Percentiles rank a stretch among this genome's conserved stretches.
Conservation (phyloP, 345 rosid species). For the Dipteronia dyeriana region DNA sequence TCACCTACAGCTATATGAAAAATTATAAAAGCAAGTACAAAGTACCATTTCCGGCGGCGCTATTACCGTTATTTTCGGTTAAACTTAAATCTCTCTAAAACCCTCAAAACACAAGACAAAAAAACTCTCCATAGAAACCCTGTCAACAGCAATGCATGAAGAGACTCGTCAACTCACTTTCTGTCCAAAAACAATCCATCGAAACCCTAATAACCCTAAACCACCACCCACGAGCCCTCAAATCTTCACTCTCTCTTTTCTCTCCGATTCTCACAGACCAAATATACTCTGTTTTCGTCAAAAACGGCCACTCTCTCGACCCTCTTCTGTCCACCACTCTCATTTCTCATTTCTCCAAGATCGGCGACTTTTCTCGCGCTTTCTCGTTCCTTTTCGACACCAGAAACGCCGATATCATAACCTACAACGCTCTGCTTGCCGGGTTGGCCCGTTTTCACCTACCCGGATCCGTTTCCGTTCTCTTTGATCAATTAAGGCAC, state of each 20-base stretch:
- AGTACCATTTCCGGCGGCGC: conserved; percentile 2
- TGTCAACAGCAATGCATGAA: conserved; percentile 31
- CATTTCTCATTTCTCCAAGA: conserved; percentile 37
- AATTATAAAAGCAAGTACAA: too few relatives aligned
- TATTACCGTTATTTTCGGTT: not conserved
- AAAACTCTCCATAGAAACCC: not conserved
- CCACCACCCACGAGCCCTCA: conserved; percentile 32
- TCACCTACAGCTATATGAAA: too few relatives aligned
- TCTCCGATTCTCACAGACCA: conserved; percentile 36
- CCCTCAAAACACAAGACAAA: not conserved
- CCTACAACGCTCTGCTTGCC: conserved; percentile 41
- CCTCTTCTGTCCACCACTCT: conserved; percentile 35
- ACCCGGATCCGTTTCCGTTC: conserved; percentile 12
- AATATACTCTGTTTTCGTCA: conserved; percentile 37
- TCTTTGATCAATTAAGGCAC: conserved; percentile 34
- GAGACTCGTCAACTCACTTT: conserved; percentile 14
- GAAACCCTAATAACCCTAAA: conserved; percentile 23
- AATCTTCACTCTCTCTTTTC: conserved; percentile 20
- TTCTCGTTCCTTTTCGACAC: conserved; percentile 36
- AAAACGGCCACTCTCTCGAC: conserved; percentile 36
- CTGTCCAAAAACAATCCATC: conserved; percentile 19
- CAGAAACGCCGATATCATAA: conserved; percentile 29
- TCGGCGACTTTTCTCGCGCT: conserved; percentile 29
- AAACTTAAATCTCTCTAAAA: not conserved
- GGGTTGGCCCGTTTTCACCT: conserved; percentile 32